A percentile compares a stretch with the other conserved stretches of the same genome.
Conservation (phyloP, 495 filamentous ascomycete species). For the Aspergillus asperescens region DNA sequence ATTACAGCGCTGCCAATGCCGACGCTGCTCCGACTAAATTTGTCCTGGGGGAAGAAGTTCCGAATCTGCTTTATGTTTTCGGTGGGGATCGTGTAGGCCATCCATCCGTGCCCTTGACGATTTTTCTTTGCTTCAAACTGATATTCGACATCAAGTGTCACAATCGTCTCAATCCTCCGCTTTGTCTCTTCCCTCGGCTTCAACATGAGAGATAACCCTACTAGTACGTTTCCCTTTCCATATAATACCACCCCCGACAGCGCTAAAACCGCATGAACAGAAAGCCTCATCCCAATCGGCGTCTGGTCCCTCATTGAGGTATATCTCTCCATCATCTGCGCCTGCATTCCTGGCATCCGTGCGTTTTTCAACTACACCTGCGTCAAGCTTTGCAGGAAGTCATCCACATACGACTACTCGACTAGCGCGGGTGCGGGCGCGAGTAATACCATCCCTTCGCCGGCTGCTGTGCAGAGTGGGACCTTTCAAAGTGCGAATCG, state of each 20-base stretch:
- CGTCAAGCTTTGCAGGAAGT: slow-evolving; percentile 12
- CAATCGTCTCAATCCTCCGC: slow-evolving; percentile 30
- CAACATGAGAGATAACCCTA: slow-evolving; percentile 1
- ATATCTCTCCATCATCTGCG: slow-evolving; percentile 44
- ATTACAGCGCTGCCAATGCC: slow-evolving; percentile 35
- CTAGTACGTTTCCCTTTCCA: neutral
- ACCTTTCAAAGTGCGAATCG: neutral
- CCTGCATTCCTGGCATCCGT: slow-evolving; percentile 39
- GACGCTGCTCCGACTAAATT: slow-evolving; percentile 16
- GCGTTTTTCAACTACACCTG: slow-evolving; percentile 24
- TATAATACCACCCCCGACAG: slow-evolving; percentile 11
- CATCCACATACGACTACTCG: neutral
- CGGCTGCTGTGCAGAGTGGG: no score
- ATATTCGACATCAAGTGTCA: slow-evolving; percentile 19
- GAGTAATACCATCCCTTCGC: no score
- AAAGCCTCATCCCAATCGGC: neutral
- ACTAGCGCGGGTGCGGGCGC: neutral
- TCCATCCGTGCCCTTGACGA: no score
- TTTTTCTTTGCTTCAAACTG: neutral
- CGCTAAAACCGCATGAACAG: slow-evolving; percentile 27
- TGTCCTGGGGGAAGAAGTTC: slow-evolving; percentile 16
- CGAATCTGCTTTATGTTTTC: slow-evolving; percentile 23
- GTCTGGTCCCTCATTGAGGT: slow-evolving; percentile 42
- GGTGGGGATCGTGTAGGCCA: slow-evolving; percentile 26
- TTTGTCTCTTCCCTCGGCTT: slow-evolving; percentile 25